phyloP scores from a whole-genome alignment of 208 protist species.

The Trypanosomatidae sp. region DNA sequence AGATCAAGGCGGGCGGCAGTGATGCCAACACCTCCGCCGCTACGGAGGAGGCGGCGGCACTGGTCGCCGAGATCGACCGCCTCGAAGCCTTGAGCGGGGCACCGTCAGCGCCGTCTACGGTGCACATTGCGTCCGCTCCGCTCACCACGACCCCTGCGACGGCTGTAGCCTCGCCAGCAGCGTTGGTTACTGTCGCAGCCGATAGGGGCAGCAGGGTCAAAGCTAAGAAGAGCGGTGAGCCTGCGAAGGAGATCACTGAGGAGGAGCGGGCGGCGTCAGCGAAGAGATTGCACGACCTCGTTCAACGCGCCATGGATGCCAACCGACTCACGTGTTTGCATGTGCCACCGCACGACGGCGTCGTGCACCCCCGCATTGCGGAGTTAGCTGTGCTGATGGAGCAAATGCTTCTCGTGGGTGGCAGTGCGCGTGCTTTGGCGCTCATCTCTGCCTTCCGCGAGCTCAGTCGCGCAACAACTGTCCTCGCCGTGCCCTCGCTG shows the following conservation, averaged over 20 bases:
- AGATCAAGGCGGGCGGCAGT: slow-evolving; percentile 34
- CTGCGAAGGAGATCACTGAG: slow-evolving; percentile 19
- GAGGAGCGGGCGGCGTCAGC: slow-evolving; percentile 31
- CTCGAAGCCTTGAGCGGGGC: slow-evolving; percentile 9
- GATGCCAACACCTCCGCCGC: slow-evolving; percentile 25
- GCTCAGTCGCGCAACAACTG: slow-evolving; percentile 49
- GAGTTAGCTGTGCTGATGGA: slow-evolving; percentile 76
- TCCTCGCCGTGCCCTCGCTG: slow-evolving; percentile 42
- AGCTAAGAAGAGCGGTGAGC: neutral
- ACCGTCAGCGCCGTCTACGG: slow-evolving; percentile 2
- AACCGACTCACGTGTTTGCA: slow-evolving; percentile 20
- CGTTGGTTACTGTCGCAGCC: neutral
- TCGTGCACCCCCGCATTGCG: slow-evolving; percentile 72
- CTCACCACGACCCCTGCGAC: slow-evolving; percentile 7
- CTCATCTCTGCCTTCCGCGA: slow-evolving; percentile 65
- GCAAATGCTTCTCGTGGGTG: slow-evolving; percentile 71
- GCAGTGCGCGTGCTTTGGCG: slow-evolving; percentile 71
- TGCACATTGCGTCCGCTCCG: neutral
- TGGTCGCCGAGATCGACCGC: slow-evolving; percentile 23
- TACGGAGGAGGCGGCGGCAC: slow-evolving; percentile 29
- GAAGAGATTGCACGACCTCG: slow-evolving; percentile 21
- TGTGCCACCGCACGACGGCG: slow-evolving; percentile 18
- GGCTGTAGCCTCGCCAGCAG: slow-evolving; percentile 7
- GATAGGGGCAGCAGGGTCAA: neutral
- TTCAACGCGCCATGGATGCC: slow-evolving; percentile 28